Evolutionary conservation across 2,329 filamentous ascomycete genomes (phyloP), one percentile per base, ranked within the genome.

Genomic region (Myrmaecium sp.): DNA sequence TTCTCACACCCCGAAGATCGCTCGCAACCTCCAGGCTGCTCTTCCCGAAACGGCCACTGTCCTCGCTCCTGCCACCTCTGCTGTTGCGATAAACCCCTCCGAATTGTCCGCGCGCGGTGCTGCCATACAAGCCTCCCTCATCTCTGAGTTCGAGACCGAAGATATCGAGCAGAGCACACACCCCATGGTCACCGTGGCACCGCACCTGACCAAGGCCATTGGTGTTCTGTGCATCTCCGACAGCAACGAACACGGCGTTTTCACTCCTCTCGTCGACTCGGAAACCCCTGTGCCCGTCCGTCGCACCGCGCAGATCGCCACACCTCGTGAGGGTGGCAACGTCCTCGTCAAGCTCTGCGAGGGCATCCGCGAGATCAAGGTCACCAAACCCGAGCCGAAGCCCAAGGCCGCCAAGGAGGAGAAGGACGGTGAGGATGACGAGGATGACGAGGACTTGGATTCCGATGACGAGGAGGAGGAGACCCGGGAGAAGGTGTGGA

Each of bases 81-180:
- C 75, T 20, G 64, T 63, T 14, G 78, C 86, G 35, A 73, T 95
- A 58, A 95, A 95, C 68, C 89, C 89, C 36, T 89, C 82, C 3
- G 86, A 95, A 60, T 67, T 94, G 30, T 64, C 76, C 43, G 78
- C 80, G 35, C 74, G 89, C 36, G 89, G 89, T 47, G 89, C 89
- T 33, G 86, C 89, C 17, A 82, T 98, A 42, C 89, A 98, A 59
- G 89, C 89, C 19, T 91, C 76, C 33, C 63, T 98, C 36, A 82
- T 98, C 52, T 74, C 84, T 54, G 86, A 93, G 54, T 98, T 92
- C 55, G 89, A 98, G 43, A 66, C 72, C 40, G 74, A 82, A 38
- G 86, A 95, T 49, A 91, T 98, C 41, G 80, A 91, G 51, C 84
- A 94, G 64, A 92, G 81, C 35, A 92, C 83, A 25, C 86, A 98